Base-by-base conservation (phyloP, 257 asterid genomes). In the Salvia splendens region DNA sequence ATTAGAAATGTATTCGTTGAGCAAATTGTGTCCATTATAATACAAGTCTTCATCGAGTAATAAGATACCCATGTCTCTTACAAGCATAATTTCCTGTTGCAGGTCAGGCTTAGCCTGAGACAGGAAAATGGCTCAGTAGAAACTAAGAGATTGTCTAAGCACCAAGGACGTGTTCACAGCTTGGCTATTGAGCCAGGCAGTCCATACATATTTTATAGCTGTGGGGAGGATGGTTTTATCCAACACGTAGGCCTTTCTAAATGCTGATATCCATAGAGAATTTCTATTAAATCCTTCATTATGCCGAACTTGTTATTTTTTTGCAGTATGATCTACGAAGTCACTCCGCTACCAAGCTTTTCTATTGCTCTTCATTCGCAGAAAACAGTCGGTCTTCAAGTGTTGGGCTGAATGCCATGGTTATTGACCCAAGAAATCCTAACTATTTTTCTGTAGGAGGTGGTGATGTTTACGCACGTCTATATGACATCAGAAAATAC, bases 151-250 rank as follows among this genome's bases (percentile, higher is more conserved):
- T 61, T 88, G 50, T 86, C 88, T 55, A 82, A 77, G 84, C 96
- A 91, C 81, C 84, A 65, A 61, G 95, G 92, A 52, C 87, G 92
- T 46, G 95, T 86, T 65, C 92, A 86, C 82, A 83, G 80, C 70
- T 86, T 88, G 71, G 97, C 97, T n/a, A 86, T 84, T 10, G 97
- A 86, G 76, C 97, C 96, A 5, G 93, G 90, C 71, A 87, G 83
- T 62, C 90, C 96, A 12, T 71, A 88, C 69, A 78, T 84, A 70
- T 78, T 91, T 62, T 91, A 86, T 72, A 88, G 96, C 83, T 88
- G 95, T 3, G 95, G 91, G 30, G 97, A 88, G 77, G 97, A 91
- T 79, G 95, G 91, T 49, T 80, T 78, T 74, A 84, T 91, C 76
- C 90, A 80, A 64, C 96, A 75, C 42, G 97, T 91, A 81, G 57